Percentiles rank a stretch among this genome's conserved stretches.
phyloP scores from a whole-genome alignment of 140 eudicot genomes.

The Eryngium alpinum region DNA sequence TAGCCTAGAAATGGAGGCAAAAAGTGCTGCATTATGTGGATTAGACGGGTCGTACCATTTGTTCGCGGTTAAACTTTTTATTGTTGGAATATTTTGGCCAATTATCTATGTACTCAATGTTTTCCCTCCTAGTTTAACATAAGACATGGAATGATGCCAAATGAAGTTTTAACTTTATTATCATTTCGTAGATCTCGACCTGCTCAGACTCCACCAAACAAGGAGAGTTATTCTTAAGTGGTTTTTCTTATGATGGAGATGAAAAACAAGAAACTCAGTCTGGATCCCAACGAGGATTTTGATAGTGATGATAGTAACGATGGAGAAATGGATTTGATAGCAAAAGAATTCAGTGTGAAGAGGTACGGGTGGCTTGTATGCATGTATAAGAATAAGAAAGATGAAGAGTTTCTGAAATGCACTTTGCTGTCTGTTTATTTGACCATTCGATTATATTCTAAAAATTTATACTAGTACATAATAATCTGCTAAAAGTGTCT shows the following conservation, averaged over 20 bases:
- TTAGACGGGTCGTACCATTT: slow-evolving; percentile 54
- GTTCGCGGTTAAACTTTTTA: not conserved
- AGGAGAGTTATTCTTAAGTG: slow-evolving; percentile 89
- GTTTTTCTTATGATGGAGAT: slow-evolving; percentile 86
- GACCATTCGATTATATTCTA: no score
- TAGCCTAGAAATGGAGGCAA: slow-evolving; percentile 89
- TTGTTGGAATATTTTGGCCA: not conserved
- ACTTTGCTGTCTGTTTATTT: no score
- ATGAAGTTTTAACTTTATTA: not conserved
- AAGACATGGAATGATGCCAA: not conserved
- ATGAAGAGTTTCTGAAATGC: no score
- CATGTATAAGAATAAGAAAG: slow-evolving; percentile 97
- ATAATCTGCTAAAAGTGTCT: no score
- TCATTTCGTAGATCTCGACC: slow-evolving; percentile 43
- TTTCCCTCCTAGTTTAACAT: not conserved
- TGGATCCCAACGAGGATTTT: slow-evolving; percentile 91
- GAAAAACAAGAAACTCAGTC: slow-evolving; percentile 60
- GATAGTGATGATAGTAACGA: slow-evolving; percentile 97
- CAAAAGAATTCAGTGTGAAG: slow-evolving; percentile 95
- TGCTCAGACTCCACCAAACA: slow-evolving; percentile 57
- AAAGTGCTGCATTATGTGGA: slow-evolving; percentile 63
- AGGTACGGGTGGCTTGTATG: slow-evolving; percentile 97
- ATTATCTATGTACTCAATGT: not conserved
- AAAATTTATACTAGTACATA: no score
- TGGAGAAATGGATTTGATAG: slow-evolving; percentile 92